phyloP scores from a whole-genome alignment of 768 basidiomycete species.

The Mycena leptocephala region DNA sequence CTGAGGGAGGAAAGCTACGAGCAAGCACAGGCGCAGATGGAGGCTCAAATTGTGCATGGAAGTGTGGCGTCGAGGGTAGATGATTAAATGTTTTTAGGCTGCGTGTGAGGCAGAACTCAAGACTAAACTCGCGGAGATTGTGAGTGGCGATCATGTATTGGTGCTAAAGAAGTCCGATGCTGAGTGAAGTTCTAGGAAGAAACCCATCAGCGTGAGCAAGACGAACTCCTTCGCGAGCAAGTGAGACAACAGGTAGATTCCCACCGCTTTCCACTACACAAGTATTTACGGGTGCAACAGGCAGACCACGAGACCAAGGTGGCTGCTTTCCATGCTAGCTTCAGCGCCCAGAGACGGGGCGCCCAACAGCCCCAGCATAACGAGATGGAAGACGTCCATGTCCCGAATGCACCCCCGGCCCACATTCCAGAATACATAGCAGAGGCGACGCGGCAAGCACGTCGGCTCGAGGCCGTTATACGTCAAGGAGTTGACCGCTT shows the following conservation, averaged over 20 bases:
- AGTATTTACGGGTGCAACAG: background rate
- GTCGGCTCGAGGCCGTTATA: background rate
- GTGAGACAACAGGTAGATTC: background rate
- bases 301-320: background rate
- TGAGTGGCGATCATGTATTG: background rate
- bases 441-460: background rate
- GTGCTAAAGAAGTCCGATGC: background rate
- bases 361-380: background rate
- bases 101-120: background rate
- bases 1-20: background rate
- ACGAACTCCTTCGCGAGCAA: background rate
- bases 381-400: background rate
- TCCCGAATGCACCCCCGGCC: background rate
- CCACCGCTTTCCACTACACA: background rate
- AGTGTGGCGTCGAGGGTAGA: background rate
- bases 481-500: background rate
- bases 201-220: background rate
- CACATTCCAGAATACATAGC: background rate
- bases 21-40: background rate
- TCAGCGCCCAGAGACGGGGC: background rate
- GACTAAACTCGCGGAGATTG: background rate
- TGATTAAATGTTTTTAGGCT: background rate
- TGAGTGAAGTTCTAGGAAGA: background rate
- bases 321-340: background rate
- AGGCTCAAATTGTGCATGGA: background rate